phyloP scores from a whole-genome alignment of 106 monocot genomes.

The Amphibolis antarctica region DNA sequence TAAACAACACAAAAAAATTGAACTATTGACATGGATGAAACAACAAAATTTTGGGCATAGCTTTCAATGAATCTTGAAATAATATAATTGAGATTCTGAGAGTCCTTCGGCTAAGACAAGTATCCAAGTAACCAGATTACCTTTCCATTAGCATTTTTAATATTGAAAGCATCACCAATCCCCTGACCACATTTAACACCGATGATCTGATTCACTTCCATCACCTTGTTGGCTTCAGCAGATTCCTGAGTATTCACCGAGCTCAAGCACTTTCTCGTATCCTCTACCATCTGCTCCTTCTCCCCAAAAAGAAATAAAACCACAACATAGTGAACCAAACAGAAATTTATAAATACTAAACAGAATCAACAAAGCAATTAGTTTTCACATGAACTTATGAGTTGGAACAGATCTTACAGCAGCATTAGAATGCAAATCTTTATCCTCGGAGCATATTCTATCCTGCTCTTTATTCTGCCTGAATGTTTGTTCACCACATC shows the following conservation, averaged over 20 bases:
- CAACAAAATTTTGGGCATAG: no score
- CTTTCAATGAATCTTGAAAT: no score
- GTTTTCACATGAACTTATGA: not conserved
- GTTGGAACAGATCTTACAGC: slow-evolving; percentile 20
- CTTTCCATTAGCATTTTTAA: not conserved
- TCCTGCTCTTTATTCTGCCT: slow-evolving; percentile 27
- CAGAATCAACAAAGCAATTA: not conserved
- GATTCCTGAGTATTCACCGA: not conserved
- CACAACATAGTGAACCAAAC: not conserved
- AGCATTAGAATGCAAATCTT: slow-evolving; percentile 17
- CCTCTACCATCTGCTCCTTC: not conserved
- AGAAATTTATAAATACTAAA: not conserved
- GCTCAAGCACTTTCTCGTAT: not conserved
- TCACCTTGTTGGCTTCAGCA: not conserved
- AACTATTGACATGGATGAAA: no score
- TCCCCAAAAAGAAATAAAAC: not conserved
- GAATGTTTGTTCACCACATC: slow-evolving; percentile 31
- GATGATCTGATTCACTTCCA: not conserved
- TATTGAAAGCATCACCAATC: not conserved
- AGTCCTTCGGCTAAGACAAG: no score
- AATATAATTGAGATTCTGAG: no score
- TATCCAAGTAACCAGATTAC: no score
- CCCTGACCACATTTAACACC: not conserved
- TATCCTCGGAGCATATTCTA: slow-evolving; percentile 23
- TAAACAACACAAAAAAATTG: no score